Evolutionary conservation across 768 basidiomycete species (phyloP).

Genomic region (Hortiboletus campestris): DNA sequence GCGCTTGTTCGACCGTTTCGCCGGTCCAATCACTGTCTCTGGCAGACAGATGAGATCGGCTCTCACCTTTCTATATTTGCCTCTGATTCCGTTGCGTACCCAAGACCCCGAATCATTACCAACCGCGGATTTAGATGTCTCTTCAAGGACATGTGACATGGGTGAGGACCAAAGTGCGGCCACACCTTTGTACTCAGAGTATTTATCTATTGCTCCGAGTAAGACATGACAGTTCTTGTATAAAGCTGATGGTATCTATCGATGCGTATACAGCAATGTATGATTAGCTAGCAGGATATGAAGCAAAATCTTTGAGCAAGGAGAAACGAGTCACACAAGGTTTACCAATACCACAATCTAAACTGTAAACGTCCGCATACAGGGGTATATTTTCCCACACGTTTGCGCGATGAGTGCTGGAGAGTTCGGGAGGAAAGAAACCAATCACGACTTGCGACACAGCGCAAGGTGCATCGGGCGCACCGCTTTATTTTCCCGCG

Average conservation of each 20-base stretch:
- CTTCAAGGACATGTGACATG: too few species aligned
- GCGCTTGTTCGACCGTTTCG: too few species aligned
- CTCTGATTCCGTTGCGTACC: not conserved
- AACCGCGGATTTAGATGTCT: too few species aligned
- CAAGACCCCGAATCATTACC: too few species aligned
- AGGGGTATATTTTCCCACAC: not conserved
- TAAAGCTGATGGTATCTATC: conserved; percentile 11
- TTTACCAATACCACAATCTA: not conserved
- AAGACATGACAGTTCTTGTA: not conserved
- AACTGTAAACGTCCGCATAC: not conserved
- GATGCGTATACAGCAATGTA: not conserved
- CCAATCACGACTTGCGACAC: not conserved
- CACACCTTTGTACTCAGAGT: not conserved
- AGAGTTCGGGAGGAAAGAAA: not conserved
- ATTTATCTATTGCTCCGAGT: not conserved
- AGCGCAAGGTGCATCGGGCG: not conserved
- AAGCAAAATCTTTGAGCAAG: not conserved
- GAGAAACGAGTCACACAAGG: not conserved
- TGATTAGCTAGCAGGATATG: not conserved
- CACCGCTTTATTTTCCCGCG: conserved; percentile 48
- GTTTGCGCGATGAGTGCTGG: not conserved
- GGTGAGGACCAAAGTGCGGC: not conserved
- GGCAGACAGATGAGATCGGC: not conserved
- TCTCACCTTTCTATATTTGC: not conserved
- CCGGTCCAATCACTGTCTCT: too few species aligned